Evolutionary conservation across 495 filamentous ascomycete species (phyloP), one percentile per base, ranked within the genome.

Genomic region (Chaetomium tenue): DNA sequence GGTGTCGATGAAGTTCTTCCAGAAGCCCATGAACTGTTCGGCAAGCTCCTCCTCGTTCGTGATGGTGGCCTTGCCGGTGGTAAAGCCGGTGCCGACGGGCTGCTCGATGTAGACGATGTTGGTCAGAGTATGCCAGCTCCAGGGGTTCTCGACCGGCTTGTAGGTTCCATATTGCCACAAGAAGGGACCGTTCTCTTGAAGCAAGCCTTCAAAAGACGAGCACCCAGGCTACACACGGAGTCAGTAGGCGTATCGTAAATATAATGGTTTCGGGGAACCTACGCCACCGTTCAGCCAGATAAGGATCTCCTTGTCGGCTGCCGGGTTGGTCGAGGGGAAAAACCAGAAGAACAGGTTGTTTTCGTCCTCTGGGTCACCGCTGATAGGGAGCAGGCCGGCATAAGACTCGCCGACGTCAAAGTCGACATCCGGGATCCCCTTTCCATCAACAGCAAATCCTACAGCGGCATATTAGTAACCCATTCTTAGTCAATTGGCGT

Each of bases 391-490:
- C 9, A 87, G 80, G 20, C 89, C 89, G 28, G 89, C 85, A 66
- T 92, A 92, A 0, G 84, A 87, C 71, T 92, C 89, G 46, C 90
- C 89, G 69, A 90, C 84, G 65, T 92, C 86, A 63, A 91, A 92
- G 63, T 85, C 75, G 3, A 92, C 88, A 23, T 91, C 87, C 0
- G 89, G 90, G 58, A 92, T 86, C 4, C 73, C 78, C 5, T 78
- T 82, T 9, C 88, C 89, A 70, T 91, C 83, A 54, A 91, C 88
- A 4, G 79, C 77, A 65, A 86, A 92, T 67, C 81, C 84, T 87
- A 22, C 9, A 0, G n/a, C 13, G 9, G 2, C 12, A 20, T 23
- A 18, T 37, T 37, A 57, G 33, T 22, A 48, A 12, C 0, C 8
- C 12, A 18, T 54, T 26, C 57, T 6, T 2, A n/a, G 12, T 13